phyloP scores from a whole-genome alignment of 768 basidiomycete species.

The Boletus tylopilopsis region DNA sequence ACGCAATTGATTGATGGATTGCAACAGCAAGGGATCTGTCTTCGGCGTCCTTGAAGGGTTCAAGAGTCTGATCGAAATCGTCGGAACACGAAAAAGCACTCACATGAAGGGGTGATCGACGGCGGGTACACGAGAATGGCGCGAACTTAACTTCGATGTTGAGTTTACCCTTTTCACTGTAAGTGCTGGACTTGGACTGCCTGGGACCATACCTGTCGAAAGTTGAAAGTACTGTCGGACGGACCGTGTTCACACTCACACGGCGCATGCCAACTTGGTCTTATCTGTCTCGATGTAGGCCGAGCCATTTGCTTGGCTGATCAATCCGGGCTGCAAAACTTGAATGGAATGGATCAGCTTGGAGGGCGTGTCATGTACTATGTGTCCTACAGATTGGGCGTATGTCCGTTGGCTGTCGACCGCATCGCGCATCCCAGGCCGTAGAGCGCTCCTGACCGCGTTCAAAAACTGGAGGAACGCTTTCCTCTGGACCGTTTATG shows the following conservation, averaged over 20 bases:
- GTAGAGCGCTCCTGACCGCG: constrained; percentile 31
- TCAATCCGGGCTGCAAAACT: constrained; percentile 90
- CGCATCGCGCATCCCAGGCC: constrained; percentile 38
- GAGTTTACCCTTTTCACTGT: constrained; percentile 83
- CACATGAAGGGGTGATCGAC: constrained; percentile 85
- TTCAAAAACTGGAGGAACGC: constrained; percentile 58
- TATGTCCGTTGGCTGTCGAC: constrained; percentile 59
- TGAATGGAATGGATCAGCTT: constrained; percentile 9
- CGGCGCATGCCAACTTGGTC: constrained; percentile 93
- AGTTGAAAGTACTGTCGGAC: constrained; percentile 1
- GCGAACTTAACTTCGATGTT: constrained; percentile 97
- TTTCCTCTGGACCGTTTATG: constrained; percentile 88
- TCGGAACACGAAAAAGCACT: constrained; percentile 26
- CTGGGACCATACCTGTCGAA: constrained; percentile 72
- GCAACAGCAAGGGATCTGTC: constrained; percentile 80
- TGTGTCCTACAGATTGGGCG: constrained; percentile 76
- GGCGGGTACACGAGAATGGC: constrained; percentile 79
- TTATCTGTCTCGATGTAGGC: constrained; percentile 92
- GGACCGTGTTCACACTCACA: constrained; percentile 52
- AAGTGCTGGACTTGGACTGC: constrained; percentile 74
- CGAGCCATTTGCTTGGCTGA: constrained; percentile 92
- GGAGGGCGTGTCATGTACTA: not conserved
- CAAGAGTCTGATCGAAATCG: not conserved
- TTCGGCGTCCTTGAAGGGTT: constrained; percentile 90
- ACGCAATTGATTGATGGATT: constrained; percentile 80